Evolutionary conservation across 805 yeast genomes (phyloP).

Genomic region (Yarrowia alimentaria): DNA sequence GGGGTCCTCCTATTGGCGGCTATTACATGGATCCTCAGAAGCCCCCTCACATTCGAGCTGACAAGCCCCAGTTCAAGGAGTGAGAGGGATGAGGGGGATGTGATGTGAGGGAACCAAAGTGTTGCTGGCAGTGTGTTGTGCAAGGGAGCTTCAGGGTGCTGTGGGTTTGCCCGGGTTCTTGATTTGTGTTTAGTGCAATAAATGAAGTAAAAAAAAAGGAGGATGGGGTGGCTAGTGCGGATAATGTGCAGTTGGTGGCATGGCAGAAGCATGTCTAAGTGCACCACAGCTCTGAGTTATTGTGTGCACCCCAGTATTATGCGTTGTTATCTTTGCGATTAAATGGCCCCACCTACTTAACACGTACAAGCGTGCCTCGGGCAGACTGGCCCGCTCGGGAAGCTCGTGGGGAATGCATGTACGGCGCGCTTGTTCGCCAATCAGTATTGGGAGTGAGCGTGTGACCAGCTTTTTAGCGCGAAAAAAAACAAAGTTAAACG

Average conservation of each 20-base stretch:
- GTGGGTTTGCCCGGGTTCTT: not conserved
- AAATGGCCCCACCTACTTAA: too few species aligned
- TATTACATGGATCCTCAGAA: constrained; percentile 18
- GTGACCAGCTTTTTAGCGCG: constrained; percentile 23
- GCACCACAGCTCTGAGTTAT: too few species aligned
- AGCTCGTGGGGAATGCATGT: constrained; percentile 21
- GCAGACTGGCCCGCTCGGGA: not conserved
- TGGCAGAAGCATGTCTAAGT: too few species aligned
- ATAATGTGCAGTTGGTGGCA: too few species aligned
- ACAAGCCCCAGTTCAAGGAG: not conserved
- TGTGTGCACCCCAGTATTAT: too few species aligned
- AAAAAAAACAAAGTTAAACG: constrained; percentile 17
- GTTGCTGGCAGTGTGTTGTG: too few species aligned
- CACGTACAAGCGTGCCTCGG: too few species aligned
- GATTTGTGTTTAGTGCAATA: constrained; percentile 20
- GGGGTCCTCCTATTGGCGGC: constrained; percentile 7
- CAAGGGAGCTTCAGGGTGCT: not conserved
- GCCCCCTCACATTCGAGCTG: constrained; percentile 2
- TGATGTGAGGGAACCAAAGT: too few species aligned
- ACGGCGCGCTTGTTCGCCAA: constrained; percentile 9
- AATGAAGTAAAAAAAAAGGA: too few species aligned
- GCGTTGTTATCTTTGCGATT: too few species aligned
- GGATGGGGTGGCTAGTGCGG: too few species aligned
- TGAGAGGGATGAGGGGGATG: too few species aligned
- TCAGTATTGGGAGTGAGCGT: constrained; percentile 3